Evolutionary conservation across 331 rosid genomes (phyloP), one percentile per base, ranked within the genome.

Genomic region (Telfairia occidentalis): DNA sequence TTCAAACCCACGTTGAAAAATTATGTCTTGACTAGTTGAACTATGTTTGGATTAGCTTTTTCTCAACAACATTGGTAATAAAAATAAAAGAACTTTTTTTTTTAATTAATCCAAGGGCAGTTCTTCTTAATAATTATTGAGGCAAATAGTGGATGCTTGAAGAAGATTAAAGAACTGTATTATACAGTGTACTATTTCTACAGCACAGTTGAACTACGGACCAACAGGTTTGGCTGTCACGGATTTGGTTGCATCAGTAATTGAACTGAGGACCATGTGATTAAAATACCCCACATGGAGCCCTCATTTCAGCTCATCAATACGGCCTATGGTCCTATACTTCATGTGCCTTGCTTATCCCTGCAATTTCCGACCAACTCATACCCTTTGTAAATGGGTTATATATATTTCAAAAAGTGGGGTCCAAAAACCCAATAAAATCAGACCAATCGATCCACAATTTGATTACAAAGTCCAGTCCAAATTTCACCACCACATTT

Each of bases 291-390:
- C 71, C 49, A 64, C 71, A 35, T 64, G 71, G 48, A 63, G 29
- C 48, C 67, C 67, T 2, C 40, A 15, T 30, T 60, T 61, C 45
- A 32, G 18, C 12, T 16, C 69, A 61, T 61, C 45, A 61, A 63
- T 34, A 34, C 71, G 21, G 16, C 46, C 46, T n/a, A 63, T 35
- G 16, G 7, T 63, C 28, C 46, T 65, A 34, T 7, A 16, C 9
- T n/a, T 43, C 74, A 67, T 67, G 55, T 67, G 74, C 38, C 57
- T 69, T 69, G 74, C 38, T 69, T 43, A 15, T 69, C 38, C 55
- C n/a, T 65, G 49, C 43, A 61, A 32, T 61, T 24, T 54, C 60
- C 60, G 10, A 54, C 60, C 60, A 23, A 9, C 16, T 15, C 45
- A 61, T 32, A 61, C 69, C 69, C 43, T 32, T 30, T 30, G 34